These are phyloP conservation scores for Suhomyces wounanorum DNA, from an alignment of 1,139 yeast species.

Conservation along the genomic window DNA sequence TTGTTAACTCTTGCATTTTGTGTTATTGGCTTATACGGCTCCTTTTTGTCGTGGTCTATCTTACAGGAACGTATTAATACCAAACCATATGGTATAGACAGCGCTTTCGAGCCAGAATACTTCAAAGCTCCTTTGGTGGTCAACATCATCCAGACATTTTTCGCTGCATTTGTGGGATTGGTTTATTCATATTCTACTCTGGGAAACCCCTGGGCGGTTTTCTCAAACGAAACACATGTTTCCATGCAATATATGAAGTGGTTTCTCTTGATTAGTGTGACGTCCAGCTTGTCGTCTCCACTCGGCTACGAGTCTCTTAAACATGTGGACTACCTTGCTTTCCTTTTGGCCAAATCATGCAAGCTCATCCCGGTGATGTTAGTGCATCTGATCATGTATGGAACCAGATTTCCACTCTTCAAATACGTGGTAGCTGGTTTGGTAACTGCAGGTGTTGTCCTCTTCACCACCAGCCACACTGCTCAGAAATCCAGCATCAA, in stretches of 20 bases:
- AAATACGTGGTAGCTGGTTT: slow-evolving; percentile 75
- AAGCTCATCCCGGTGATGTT: slow-evolving; percentile 90
- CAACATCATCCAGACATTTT: slow-evolving; percentile 69
- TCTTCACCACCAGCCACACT: slow-evolving; percentile 63
- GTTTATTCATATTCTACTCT: slow-evolving; percentile 47
- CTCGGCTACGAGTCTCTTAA: slow-evolving; percentile 71
- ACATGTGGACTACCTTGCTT: slow-evolving; percentile 85
- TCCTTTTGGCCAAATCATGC: slow-evolving; percentile 87
- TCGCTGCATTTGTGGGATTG: slow-evolving; percentile 72
- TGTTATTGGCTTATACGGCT: slow-evolving; percentile 74
- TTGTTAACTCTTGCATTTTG: slow-evolving; percentile 50
- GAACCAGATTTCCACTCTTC: slow-evolving; percentile 69
- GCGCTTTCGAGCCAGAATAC: slow-evolving; percentile 42
- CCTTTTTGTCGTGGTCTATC: slow-evolving; percentile 89
- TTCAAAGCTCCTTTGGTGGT: slow-evolving; percentile 79
- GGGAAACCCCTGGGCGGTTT: slow-evolving; percentile 33
- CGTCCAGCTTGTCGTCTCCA: slow-evolving; percentile 84
- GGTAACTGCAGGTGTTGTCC: slow-evolving; percentile 79
- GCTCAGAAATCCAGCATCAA: slow-evolving; percentile 26
- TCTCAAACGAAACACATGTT: slow-evolving; percentile 24
- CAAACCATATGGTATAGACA: slow-evolving; percentile 61
- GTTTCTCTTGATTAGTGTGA: slow-evolving; percentile 65
- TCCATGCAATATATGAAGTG: slow-evolving; percentile 32
- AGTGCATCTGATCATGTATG: slow-evolving; percentile 73
- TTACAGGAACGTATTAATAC: slow-evolving; percentile 87